Evolutionary conservation across 805 yeast genomes (phyloP).

Genomic region (Wickerhamomyces chaumierensis): DNA sequence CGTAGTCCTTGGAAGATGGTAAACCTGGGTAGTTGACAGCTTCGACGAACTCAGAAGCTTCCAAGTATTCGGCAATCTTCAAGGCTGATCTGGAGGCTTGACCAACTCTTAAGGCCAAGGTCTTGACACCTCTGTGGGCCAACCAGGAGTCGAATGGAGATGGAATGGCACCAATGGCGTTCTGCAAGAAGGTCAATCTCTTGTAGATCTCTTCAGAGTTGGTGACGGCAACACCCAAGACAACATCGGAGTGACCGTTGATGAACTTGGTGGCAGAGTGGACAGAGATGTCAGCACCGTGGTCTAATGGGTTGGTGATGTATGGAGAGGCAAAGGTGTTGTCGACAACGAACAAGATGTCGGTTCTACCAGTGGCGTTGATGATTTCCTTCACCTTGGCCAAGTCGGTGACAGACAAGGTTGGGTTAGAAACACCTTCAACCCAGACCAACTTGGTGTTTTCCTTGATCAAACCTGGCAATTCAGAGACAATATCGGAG

Average conservation of each 20-base stretch:
- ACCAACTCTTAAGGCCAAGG: constrained; percentile 68
- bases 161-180: constrained; percentile 82
- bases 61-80: constrained; percentile 57
- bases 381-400: constrained; percentile 46
- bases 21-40: constrained; percentile 82
- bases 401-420: constrained; percentile 70
- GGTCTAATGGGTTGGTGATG: constrained; percentile 70
- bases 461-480: constrained; percentile 41
- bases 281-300: constrained; percentile 80
- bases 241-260: constrained; percentile 89
- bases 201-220: constrained; percentile 50
- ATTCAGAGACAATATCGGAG: constrained; percentile 47
- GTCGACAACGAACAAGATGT: constrained; percentile 63
- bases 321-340: constrained; percentile 85
- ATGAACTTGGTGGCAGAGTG: constrained; percentile 87
- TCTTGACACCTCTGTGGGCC: constrained; percentile 86
- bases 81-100: constrained; percentile 59
- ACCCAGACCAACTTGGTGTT: constrained; percentile 76
- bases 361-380: constrained; percentile 35
- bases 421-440: constrained; percentile 85
- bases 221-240: constrained; percentile 73
- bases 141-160: constrained; percentile 89
- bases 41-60: constrained; percentile 36
- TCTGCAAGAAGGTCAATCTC: constrained; percentile 65
- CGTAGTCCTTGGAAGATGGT: constrained; percentile 49